Conservation (phyloP, 306 rosid genomes). For the Castanea mollissima region DNA sequence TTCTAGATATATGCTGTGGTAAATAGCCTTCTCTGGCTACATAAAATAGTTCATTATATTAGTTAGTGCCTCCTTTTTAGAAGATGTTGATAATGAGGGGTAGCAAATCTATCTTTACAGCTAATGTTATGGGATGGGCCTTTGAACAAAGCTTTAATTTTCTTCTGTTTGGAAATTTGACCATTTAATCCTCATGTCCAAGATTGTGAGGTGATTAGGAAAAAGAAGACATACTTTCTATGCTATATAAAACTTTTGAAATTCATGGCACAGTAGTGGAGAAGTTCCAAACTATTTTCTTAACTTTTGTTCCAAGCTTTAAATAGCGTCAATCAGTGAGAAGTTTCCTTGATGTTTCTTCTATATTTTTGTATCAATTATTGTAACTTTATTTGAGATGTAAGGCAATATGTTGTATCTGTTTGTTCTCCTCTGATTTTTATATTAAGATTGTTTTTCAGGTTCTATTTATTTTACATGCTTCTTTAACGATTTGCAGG, state of each 20-base stretch:
- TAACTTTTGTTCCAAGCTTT: neutral
- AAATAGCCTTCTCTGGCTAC: constrained; percentile 11
- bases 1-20: neutral
- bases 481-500: constrained; percentile 55
- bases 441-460: neutral
- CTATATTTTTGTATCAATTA: neutral
- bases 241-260: neutral
- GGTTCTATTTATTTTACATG: constrained; percentile 13
- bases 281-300: neutral
- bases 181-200: too few relatives aligned
- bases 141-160: too few relatives aligned
- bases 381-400: constrained; percentile 13
- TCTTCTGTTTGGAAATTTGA: neutral
- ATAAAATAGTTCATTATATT: neutral
- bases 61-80: neutral
- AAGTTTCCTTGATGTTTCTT: neutral
- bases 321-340: neutral
- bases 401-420: neutral
- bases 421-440: neutral
- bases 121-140: neutral
- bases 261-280: neutral
- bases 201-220: too few relatives aligned
- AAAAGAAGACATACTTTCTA: neutral
- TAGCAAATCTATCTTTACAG: neutral
- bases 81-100: neutral